A percentile compares a stretch with the other conserved stretches of the same genome.
phyloP scores from a whole-genome alignment of 31 red algal genomes.

The Odonthalia washingtoniensis region DNA sequence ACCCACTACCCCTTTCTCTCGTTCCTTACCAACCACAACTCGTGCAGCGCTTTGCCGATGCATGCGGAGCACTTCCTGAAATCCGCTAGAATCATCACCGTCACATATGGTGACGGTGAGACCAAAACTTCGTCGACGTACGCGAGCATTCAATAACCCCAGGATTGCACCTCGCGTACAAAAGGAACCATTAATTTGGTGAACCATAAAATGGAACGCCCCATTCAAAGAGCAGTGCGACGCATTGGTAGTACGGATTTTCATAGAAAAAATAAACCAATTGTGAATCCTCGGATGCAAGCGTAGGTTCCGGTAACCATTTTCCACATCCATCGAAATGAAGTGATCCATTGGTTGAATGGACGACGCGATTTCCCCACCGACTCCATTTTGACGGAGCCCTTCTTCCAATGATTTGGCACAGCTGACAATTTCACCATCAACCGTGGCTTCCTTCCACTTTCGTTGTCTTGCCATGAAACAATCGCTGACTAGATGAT shows the following conservation, averaged over 20 bases:
- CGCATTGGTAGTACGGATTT: constrained; percentile 39
- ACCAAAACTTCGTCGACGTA: constrained; percentile 67
- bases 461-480: background rate
- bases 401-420: constrained; percentile 52
- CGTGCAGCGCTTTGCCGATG: constrained; percentile 3
- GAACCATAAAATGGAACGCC: constrained; percentile 27
- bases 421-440: constrained; percentile 35
- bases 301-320: constrained; percentile 44
- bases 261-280: constrained; percentile 63
- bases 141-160: constrained; percentile 47
- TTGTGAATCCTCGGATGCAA: constrained; percentile 8
- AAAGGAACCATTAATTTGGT: constrained; percentile 39
- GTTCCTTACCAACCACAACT: constrained; percentile 12
- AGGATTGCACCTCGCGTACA: constrained; percentile 24
- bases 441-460: background rate
- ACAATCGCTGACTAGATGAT: constrained; percentile 29
- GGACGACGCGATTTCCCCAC: constrained; percentile 31
- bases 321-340: constrained; percentile 38
- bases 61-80: background rate
- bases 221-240: constrained; percentile 53
- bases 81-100: background rate
- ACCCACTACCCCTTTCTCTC: constrained; percentile 28
- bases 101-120: constrained; percentile 18
- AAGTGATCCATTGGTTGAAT: constrained; percentile 38
- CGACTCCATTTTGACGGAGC: constrained; percentile 34